Base-by-base conservation (phyloP, 2,329 filamentous ascomycete species). In the Pseudocercospora cruenta region DNA sequence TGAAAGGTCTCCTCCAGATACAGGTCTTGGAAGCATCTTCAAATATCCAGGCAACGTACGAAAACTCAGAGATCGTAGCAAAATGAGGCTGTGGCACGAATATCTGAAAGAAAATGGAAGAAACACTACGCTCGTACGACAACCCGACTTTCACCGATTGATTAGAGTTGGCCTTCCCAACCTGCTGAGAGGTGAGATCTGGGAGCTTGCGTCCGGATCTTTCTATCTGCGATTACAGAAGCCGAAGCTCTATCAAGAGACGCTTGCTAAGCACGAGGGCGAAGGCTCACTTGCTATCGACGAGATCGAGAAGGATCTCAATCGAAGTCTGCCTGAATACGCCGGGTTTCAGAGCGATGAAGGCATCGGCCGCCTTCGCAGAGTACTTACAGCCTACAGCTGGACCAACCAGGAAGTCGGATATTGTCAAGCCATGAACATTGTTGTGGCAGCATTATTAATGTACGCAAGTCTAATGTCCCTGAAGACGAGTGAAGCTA, bases 361-460 rank as follows among this genome's bases (percentile, higher is more conserved):
- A 75, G 95, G 95, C 16, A 99, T 99, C 70, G 92, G 90, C 53
- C 87, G 95, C 21, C 83, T 99, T 68, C 89, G 95, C 66, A 87
- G 94, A 65, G 95, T 99, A 43, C 84, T 99, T 63, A 98, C 94
- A 1, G 95, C 95, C 4, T 99, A 99, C 82, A 97, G 94, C 80
- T 99, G 95, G 95, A 92, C 90, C 58, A 95, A 99, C 74, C 87
- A 92, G 61, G 93, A 97, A 71, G 94, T 99, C 63, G 95, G 95
- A 71, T 99, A 99, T 80, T 99, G 95, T 79, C 95, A 99, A 80
- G 95, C 95, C 68, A 99, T 99, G 95, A 99, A 99, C 79, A 99
- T 99, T 72, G 95, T 99, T 36, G 94, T 97, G 62, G 95, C 95
- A 19, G 95, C 95, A n/a, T 83, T 99, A 65, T 86, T 99, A 73